Percentiles rank a stretch among this genome's conserved stretches.
phyloP scores from a whole-genome alignment of 768 basidiomycete genomes.

The Mycena filopes region DNA sequence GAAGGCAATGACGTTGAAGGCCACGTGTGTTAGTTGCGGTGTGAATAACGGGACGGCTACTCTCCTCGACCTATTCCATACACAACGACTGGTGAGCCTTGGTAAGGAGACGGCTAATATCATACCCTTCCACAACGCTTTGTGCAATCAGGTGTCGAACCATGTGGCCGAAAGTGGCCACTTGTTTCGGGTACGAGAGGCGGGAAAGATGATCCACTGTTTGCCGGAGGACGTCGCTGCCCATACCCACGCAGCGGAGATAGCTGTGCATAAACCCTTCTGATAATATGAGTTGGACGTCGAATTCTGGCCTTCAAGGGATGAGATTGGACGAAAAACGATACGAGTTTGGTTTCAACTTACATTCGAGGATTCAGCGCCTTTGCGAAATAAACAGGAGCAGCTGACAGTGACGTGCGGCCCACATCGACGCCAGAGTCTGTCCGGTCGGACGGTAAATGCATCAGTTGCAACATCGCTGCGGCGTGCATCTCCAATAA shows the following conservation, averaged over 20 bases:
- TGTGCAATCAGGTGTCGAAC: neutral
- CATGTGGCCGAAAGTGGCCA: neutral
- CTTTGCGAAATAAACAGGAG: no score
- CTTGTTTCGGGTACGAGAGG: neutral
- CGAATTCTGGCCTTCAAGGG: no score
- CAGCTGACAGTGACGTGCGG: no score
- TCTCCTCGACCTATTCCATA: no score
- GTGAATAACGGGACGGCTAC: neutral
- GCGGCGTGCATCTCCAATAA: neutral
- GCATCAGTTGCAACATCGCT: neutral
- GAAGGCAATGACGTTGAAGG: neutral
- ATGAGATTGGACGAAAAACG: neutral
- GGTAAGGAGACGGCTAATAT: no score
- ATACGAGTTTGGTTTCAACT: no score
- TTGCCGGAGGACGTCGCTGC: neutral
- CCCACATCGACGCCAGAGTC: no score
- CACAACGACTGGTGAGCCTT: no score
- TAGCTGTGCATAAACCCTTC: neutral
- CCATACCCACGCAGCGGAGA: slow-evolving; percentile 3
- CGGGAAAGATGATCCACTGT: neutral
- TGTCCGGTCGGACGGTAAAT: no score
- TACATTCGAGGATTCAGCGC: no score
- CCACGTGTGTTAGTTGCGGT: neutral
- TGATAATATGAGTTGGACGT: neutral
- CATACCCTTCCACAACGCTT: neutral